phyloP scores from a whole-genome alignment of 306 rosid genomes.

The Cicer yamashitae region DNA sequence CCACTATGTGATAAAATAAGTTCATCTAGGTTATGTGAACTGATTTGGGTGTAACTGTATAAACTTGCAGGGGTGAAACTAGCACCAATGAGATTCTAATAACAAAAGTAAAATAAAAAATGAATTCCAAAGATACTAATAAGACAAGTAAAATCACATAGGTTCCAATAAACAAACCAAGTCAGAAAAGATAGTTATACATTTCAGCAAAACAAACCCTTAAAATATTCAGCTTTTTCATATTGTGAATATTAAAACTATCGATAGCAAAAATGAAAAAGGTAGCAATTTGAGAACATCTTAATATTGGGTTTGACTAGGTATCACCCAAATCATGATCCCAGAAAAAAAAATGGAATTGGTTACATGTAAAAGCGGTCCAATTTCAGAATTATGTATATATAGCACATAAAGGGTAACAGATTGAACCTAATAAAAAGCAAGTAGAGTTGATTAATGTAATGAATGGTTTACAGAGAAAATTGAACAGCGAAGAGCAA shows the following conservation, averaged over 20 bases:
- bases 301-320: slow-evolving; percentile 10
- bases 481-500: neutral
- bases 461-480: neutral
- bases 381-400: neutral
- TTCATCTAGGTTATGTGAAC: no score
- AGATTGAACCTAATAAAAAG: neutral
- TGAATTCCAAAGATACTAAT: slow-evolving; percentile 1
- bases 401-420: neutral
- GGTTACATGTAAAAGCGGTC: neutral
- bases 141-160: neutral
- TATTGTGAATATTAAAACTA: slow-evolving; percentile 4
- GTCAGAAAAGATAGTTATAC: neutral
- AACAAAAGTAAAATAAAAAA: neutral
- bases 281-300: neutral
- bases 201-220: neutral
- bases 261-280: slow-evolving; percentile 28
- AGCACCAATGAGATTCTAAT: no score
- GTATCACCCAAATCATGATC: neutral
- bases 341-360: neutral
- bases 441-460: neutral
- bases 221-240: neutral
- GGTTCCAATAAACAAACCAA: slow-evolving; percentile 40
- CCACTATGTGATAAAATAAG: no score
- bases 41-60: no score
- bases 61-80: no score